phyloP scores from a whole-genome alignment of 129 eudicot genomes.

The Solidago caesia region DNA sequence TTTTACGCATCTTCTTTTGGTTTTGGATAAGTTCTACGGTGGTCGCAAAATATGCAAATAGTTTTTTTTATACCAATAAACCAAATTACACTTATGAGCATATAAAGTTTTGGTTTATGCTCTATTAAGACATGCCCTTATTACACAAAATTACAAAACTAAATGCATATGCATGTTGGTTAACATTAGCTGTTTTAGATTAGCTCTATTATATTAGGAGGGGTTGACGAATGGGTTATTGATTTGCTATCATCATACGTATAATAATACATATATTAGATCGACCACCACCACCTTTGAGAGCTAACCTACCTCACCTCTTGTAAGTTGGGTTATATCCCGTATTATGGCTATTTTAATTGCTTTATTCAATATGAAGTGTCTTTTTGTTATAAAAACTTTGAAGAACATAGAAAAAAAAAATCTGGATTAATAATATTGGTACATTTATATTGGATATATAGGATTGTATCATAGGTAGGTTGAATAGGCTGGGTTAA shows the following conservation, averaged over 20 bases:
- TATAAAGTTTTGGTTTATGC: constrained; percentile 3
- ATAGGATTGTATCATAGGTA: background rate
- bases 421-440: background rate
- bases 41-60: too few species aligned
- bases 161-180: background rate
- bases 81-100: background rate
- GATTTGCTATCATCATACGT: too few species aligned
- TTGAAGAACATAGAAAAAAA: too few species aligned
- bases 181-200: too few species aligned
- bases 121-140: background rate
- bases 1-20: too few species aligned
- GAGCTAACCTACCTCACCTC: background rate
- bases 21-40: too few species aligned
- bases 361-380: background rate
- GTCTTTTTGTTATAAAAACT: background rate
- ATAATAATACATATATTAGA: too few species aligned
- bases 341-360: background rate
- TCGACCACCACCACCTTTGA: background rate
- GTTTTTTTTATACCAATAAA: background rate
- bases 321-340: background rate
- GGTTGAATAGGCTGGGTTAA: constrained; percentile 10
- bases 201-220: background rate
- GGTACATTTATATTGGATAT: background rate
- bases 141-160: background rate
- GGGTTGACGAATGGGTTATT: background rate